A percentile compares a stretch with the other conserved stretches of the same genome.
Conservation (phyloP, 225 moss, liverwort and hornwort genomes). For the Antitrichia curtipendula region DNA sequence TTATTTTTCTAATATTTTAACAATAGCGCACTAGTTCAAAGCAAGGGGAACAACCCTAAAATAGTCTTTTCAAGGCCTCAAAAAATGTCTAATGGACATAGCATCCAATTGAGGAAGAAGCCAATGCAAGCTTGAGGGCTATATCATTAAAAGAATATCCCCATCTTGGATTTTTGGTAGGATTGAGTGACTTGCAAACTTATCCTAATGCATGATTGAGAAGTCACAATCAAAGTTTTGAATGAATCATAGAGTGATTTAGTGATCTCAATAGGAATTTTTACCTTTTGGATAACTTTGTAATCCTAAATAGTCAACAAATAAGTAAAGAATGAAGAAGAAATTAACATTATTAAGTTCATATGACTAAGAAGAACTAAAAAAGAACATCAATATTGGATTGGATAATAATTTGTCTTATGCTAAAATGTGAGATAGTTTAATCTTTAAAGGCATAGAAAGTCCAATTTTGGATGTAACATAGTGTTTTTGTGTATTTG, state of each 20-base stretch:
- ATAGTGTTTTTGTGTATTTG: not conserved
- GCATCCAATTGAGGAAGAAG: not conserved
- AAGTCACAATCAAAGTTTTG: not conserved
- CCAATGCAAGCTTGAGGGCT: not conserved
- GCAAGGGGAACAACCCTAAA: too few species aligned
- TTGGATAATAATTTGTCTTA: not conserved
- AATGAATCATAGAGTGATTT: not conserved
- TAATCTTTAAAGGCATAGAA: not conserved
- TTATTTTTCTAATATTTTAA: too few species aligned
- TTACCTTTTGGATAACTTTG: too few species aligned
- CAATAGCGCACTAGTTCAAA: too few species aligned
- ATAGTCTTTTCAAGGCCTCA: too few species aligned
- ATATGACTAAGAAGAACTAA: not conserved
- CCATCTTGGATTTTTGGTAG: not conserved
- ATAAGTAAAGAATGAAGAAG: not conserved
- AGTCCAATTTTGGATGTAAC: fast-evolving
- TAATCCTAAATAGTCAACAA: too few species aligned
- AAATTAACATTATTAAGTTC: not conserved
- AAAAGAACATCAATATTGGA: not conserved
- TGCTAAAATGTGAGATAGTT: not conserved
- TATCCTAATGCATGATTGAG: not conserved
- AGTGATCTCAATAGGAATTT: not conserved
- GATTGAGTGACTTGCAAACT: not conserved
- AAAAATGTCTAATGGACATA: too few species aligned
- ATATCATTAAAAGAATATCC: not conserved